These are phyloP conservation scores for Termitomyces sp. DNA, from an alignment of 768 basidiomycete genomes.

Conservation along the genomic window DNA sequence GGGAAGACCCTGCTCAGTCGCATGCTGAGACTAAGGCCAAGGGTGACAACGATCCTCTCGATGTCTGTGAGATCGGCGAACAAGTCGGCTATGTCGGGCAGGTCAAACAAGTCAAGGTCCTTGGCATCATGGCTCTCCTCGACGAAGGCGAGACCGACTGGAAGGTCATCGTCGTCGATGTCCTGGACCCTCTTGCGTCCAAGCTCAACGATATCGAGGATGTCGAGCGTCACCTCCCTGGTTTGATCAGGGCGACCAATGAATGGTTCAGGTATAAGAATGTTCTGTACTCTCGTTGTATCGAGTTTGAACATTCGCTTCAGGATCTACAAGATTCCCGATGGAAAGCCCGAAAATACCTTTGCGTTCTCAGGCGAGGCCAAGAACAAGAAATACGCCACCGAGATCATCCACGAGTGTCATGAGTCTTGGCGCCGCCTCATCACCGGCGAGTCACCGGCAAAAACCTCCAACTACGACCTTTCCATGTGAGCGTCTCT, in stretches of 20 bases:
- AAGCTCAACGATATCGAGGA: conserved; percentile 99
- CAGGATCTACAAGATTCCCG: conserved; percentile 95
- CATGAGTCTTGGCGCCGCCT: conserved; percentile 98
- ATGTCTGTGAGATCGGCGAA: conserved; percentile 99
- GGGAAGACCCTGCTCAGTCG: conserved; percentile 87
- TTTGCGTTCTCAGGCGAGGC: conserved; percentile 99
- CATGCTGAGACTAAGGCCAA: conserved; percentile 98
- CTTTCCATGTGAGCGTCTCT: conserved; percentile 74
- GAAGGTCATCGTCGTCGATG: conserved; percentile 99
- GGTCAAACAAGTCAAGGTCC: conserved; percentile 99
- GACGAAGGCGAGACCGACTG: conserved; percentile 99
- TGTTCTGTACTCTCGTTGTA: neutral
- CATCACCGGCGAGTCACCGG: conserved; percentile 72
- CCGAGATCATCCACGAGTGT: conserved; percentile 98
- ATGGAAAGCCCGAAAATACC: conserved; percentile 94
- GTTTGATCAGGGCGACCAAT: conserved; percentile 94
- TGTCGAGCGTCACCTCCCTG: conserved; percentile 96
- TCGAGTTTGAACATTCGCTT: conserved; percentile 1
- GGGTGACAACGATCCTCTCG: conserved; percentile 99
- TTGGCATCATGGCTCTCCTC: conserved; percentile 99
- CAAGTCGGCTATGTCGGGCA: conserved; percentile 96
- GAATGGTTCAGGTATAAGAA: conserved; percentile 90
- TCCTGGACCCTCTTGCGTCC: conserved; percentile 91
- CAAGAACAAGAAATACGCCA: conserved; percentile 99
- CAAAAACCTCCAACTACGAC: conserved; percentile 70